Conservation (phyloP, 2,329 filamentous ascomycete species). For the Alternaria sp. region DNA sequence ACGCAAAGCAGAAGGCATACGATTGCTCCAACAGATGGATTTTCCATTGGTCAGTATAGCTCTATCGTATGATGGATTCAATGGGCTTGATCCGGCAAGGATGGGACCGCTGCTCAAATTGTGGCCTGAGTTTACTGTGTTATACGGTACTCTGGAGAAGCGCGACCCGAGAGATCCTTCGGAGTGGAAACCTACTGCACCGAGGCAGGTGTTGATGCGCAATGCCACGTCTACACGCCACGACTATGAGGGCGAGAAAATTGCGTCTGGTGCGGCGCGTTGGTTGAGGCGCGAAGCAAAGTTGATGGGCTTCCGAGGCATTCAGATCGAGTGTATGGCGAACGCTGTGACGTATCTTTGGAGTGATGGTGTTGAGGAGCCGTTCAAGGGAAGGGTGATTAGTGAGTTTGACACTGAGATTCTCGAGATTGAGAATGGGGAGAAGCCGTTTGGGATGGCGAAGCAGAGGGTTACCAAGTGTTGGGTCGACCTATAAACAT, state of each 20-base stretch:
- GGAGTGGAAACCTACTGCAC: constrained; percentile 39
- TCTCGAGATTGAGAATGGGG: constrained; percentile 35
- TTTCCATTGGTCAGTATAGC: constrained; percentile 53
- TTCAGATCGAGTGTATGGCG: constrained; percentile 50
- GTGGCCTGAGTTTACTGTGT: constrained; percentile 35
- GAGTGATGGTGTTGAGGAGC: constrained; percentile 33
- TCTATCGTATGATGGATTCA: constrained; percentile 45
- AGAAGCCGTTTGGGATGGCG: constrained; percentile 33
- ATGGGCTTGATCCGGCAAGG: constrained; percentile 36
- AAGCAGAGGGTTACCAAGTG: constrained; percentile 36
- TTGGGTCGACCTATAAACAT: constrained; percentile 38
- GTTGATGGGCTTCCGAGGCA: constrained; percentile 41
- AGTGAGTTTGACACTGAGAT: constrained; percentile 35
- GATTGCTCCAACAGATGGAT: constrained; percentile 49
- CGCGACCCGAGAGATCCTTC: constrained; percentile 35
- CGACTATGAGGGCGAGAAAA: constrained; percentile 46
- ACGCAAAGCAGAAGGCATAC: constrained; percentile 28
- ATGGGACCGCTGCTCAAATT: constrained; percentile 32
- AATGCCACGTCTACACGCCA: constrained; percentile 50
- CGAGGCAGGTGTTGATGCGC: constrained; percentile 46
- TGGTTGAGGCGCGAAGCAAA: constrained; percentile 51
- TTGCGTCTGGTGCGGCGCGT: constrained; percentile 49
- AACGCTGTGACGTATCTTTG: constrained; percentile 45
- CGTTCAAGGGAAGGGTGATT: constrained; percentile 34
- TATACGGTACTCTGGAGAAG: constrained; percentile 33